Evolutionary conservation across 2,329 filamentous ascomycete species (phyloP), one percentile per base, ranked within the genome.

Genomic region (Nemania sp.): DNA sequence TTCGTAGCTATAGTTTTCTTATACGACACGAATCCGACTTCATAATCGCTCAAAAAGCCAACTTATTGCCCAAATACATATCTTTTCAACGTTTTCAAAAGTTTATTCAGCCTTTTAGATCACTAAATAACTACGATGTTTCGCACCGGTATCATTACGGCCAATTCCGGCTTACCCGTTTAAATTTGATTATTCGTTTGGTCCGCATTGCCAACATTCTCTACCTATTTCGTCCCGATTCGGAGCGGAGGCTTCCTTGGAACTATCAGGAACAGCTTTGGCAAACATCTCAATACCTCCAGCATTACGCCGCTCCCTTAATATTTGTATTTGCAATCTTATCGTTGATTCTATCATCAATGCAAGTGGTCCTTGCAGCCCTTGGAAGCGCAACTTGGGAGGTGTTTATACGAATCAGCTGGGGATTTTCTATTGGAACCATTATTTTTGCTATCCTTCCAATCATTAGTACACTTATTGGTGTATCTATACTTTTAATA

Each of bases 21-120:
- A 73, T 83, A 4, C 58, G 41, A 0, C 73, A 77, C 60, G 72
- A 79, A 65, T 78, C 76, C 41, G 81, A 82, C 66, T 77, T 82
- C 27, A 20, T 53, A 3, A 79, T 82, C 15, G 80, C 80, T 0
- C 65, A 75, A 20, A 71, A 77, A 15, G 27, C 62, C 5, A 64
- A 47, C 3, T 54, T 72, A 6, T 32, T 35, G 38, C 38, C 55
- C 3, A 58, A 58, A 45, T 59, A 59, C 27, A 20, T 38, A 3
- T 49, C 56, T 13, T 59, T 59, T 29, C 22, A 49, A 11, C n/a
- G 26, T 5, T 47, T 58, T 10, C 54, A 57, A 24, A 43, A 27
- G 18, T 58, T 47, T 22, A 59, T 59, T 35, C 27, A 13, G 5
- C 29, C 26, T 1, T 59, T 59, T 38, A n/a, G 26, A n/a, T 32